Base-by-base conservation (phyloP, 1,139 yeast genomes). In the Debaryomycetaceae sp. region DNA sequence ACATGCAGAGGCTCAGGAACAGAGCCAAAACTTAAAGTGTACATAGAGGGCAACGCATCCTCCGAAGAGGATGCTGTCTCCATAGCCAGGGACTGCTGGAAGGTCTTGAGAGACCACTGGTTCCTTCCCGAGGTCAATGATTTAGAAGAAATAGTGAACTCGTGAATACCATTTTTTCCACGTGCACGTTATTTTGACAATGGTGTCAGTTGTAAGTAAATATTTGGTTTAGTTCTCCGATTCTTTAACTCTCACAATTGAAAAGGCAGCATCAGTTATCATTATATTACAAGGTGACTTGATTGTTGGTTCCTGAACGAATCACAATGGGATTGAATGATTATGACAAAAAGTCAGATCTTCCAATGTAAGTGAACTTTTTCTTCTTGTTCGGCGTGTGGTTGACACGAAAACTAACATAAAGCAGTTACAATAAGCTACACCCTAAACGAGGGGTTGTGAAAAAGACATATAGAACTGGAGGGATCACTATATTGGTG, bases 1-100 rank as follows among this genome's bases (percentile, higher is more conserved):
- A 91, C 98, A 0, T 81, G 87, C 37, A 73, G 98, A 38, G 97
- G 98, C 0, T 87, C 96, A 4, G 98, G 98, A 7, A 92, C 98
- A 0, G 98, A 92, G 58, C 98, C 98, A 3, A 92, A 92, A 56
- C 68, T 92, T 46, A 92, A 92, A 60, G 87, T 91, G 1, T 92
- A 92, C 62, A 83, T 92, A 33, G 98, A 92, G 58, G 95, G 95
- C 0, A 63, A 62, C 31, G 75, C 87, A 0, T 43, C 48, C 1
- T 50, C 58, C 5, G 49, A 52, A 8, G 83, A 75, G 35, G 55
- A 49, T 1, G 87, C 96, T 0, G 45, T 51, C 2, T 48, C 40
- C 0, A 56, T 83, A 9, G 92, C 95, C 0, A 60, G 62, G 9
- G 61, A 67, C 22, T 84, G 88, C n/a, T 91, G 97, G 97, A 62